Conservation (phyloP, 2,329 filamentous ascomycete genomes). For the Kalaharituber pfeilii region DNA sequence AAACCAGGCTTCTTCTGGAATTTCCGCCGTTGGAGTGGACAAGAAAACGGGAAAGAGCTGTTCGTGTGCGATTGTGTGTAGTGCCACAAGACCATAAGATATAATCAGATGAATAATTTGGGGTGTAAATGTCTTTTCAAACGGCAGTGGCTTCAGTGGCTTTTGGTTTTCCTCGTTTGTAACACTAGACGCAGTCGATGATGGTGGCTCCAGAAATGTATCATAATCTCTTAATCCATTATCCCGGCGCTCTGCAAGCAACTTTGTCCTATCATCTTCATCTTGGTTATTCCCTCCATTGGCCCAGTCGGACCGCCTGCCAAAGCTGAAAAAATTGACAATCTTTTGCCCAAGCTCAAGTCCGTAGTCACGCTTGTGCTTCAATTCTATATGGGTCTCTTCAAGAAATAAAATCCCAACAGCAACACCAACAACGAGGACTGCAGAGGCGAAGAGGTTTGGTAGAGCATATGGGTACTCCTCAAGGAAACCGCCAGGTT, state of each 20-base stretch:
- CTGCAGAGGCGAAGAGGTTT: conserved; percentile 72
- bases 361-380: conserved; percentile 56
- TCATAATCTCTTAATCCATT: not conserved
- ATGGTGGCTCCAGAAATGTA: not conserved
- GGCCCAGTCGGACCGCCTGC: not conserved
- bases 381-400: conserved; percentile 79
- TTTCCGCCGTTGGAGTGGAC: conserved; percentile 39
- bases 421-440: conserved; percentile 57
- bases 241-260: not conserved
- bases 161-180: not conserved
- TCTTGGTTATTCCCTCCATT: not conserved
- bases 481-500: conserved; percentile 52
- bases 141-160: not conserved
- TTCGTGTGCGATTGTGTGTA: conserved; percentile 73
- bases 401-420: conserved; percentile 77
- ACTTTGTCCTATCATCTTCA: not conserved
- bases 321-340: conserved; percentile 27
- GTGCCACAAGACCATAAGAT: conserved; percentile 81
- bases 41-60: conserved; percentile 85
- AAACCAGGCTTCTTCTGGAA: conserved; percentile 41
- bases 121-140: conserved; percentile 52
- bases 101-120: conserved; percentile 76
- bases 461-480: conserved; percentile 77
- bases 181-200: not conserved
- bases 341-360: conserved; percentile 61